A percentile compares a stretch with the other conserved stretches of the same genome.
These are phyloP conservation scores for Aristolochia fimbriata DNA, from an alignment of 164 flowering plant genomes.

Conservation along the genomic window DNA sequence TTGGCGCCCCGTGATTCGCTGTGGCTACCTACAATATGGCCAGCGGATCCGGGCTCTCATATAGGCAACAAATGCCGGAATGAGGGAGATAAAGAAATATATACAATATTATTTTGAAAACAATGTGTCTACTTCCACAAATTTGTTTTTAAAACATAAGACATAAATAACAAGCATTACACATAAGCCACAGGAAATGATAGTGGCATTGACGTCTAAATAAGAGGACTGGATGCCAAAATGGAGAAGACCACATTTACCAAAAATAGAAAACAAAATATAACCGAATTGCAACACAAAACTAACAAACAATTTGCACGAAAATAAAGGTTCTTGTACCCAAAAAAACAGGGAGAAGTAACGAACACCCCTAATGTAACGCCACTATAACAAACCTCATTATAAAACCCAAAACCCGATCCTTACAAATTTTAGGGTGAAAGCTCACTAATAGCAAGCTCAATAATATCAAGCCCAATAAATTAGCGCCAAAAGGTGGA, in stretches of 20 bases:
- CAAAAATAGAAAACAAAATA: background rate
- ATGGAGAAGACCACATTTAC: background rate
- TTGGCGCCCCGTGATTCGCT: too few species aligned
- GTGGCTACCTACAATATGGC: too few species aligned
- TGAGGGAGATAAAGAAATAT: too few species aligned
- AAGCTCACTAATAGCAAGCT: too few species aligned
- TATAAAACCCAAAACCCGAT: background rate
- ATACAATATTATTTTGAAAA: too few species aligned
- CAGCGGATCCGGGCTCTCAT: too few species aligned
- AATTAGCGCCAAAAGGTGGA: background rate
- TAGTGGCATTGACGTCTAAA: background rate
- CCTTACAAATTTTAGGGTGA: conserved; percentile 1
- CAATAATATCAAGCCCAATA: background rate
- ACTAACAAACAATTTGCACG: background rate
- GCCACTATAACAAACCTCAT: background rate
- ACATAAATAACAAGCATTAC: too few species aligned
- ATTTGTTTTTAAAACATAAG: too few species aligned
- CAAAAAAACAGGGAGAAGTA: background rate
- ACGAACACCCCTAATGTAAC: background rate
- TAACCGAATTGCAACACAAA: background rate
- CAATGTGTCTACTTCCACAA: too few species aligned
- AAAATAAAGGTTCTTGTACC: background rate
- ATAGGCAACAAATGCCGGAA: too few species aligned
- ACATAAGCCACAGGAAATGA: too few species aligned
- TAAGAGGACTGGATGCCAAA: background rate